phyloP scores from a whole-genome alignment of 495 filamentous ascomycete genomes.

The Rhizodiscina lignyota region DNA sequence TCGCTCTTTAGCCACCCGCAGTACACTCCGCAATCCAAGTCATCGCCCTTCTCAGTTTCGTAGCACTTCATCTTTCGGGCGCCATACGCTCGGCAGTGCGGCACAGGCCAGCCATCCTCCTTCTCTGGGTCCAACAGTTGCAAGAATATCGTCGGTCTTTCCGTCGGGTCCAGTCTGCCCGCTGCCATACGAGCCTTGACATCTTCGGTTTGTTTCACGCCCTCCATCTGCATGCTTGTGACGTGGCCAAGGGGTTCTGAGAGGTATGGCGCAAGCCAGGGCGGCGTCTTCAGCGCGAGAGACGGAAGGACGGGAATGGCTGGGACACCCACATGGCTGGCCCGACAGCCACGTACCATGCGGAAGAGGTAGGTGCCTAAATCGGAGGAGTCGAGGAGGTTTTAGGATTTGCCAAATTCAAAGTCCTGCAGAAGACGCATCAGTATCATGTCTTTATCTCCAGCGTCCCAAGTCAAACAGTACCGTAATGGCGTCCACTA shows the following conservation, averaged over 20 bases:
- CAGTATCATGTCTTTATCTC: no score
- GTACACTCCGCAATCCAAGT: no score
- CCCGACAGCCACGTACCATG: constrained; percentile 11
- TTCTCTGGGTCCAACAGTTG: neutral
- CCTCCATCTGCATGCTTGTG: constrained; percentile 2
- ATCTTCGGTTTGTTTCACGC: constrained; percentile 1
- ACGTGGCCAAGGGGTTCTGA: constrained; percentile 2
- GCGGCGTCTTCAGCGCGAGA: constrained; percentile 8
- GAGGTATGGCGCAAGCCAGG: constrained; percentile 10
- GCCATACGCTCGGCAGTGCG: no score
- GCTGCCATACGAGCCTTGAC: constrained; percentile 1
- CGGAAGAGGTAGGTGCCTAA: constrained; percentile 11
- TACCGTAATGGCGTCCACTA: constrained; percentile 27
- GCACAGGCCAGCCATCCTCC: neutral
- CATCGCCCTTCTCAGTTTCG: no score
- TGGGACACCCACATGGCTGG: constrained; percentile 7
- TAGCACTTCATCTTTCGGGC: no score
- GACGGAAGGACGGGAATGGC: constrained; percentile 10
- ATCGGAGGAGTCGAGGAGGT: constrained; percentile 11
- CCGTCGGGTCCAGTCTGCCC: neutral
- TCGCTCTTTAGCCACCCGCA: no score
- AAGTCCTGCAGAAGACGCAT: no score
- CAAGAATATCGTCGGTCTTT: neutral
- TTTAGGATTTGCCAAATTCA: constrained; percentile 19
- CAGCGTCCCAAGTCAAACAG: no score